phyloP scores from a whole-genome alignment of 805 yeast species.

The Zygosaccharomyces bisporus region DNA sequence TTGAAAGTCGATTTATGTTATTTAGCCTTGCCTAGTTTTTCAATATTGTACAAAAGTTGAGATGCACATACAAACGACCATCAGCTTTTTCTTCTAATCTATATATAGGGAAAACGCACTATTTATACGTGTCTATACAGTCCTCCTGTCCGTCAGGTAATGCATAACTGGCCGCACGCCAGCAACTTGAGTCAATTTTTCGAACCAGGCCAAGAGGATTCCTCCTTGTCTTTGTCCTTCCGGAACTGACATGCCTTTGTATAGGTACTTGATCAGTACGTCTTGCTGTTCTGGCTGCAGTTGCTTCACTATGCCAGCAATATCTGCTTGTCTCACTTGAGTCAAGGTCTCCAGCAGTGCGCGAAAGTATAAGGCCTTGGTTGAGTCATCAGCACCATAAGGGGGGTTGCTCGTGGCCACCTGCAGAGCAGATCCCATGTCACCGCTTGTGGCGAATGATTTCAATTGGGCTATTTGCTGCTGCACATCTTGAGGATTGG shows the following conservation, averaged over 20 bases:
- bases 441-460: conserved; percentile 64
- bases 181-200: conserved; percentile 74
- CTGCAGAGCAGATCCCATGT: conserved; percentile 61
- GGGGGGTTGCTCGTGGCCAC: conserved; percentile 72
- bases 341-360: conserved; percentile 69
- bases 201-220: conserved; percentile 83
- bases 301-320: conserved; percentile 53
- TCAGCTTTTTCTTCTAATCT: conserved; percentile 2
- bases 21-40: background rate
- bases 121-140: conserved; percentile 43
- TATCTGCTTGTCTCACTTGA: conserved; percentile 64
- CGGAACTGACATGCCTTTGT: conserved; percentile 75
- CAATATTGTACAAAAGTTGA: background rate
- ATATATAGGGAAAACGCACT: conserved; percentile 2
- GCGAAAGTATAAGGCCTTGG: conserved; percentile 42
- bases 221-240: conserved; percentile 87
- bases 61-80: background rate
- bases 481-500: conserved; percentile 52
- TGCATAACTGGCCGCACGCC: conserved; percentile 90
- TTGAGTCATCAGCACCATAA: conserved; percentile 64
- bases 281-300: conserved; percentile 67
- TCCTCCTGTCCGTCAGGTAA: conserved; percentile 79
- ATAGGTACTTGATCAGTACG: conserved; percentile 75
- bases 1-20: background rate
- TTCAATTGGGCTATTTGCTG: conserved; percentile 56